Evolutionary conservation across 2,329 filamentous ascomycete genomes (phyloP).

Genomic region (Botrytis medusae): DNA sequence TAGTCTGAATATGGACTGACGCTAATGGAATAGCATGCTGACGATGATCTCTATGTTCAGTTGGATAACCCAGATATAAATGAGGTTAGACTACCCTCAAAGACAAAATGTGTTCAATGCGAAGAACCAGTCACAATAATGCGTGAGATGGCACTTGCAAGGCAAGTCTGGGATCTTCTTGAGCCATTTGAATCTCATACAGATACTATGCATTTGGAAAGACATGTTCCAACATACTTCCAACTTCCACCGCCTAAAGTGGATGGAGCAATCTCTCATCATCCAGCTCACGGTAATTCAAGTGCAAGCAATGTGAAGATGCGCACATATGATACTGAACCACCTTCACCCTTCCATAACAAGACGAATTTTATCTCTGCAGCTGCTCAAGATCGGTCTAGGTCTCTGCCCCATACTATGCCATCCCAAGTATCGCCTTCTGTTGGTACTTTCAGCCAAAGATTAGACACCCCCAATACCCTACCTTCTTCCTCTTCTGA

Average conservation of each 20-base stretch:
- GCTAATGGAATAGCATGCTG: constrained; percentile 17
- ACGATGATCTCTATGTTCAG: constrained; percentile 26
- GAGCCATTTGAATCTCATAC: constrained; percentile 42
- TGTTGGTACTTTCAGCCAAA: constrained; percentile 15
- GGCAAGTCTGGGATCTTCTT: constrained; percentile 43
- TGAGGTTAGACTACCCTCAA: constrained; percentile 33
- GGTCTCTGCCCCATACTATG: constrained; percentile 26
- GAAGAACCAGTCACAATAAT: constrained; percentile 40
- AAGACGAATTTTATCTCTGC: constrained; percentile 24
- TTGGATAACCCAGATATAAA: constrained; percentile 26
- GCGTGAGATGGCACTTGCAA: constrained; percentile 42
- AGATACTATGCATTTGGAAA: constrained; percentile 43
- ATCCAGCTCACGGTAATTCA: constrained; percentile 26
- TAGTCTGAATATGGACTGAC: constrained; percentile 12
- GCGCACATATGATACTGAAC: constrained; percentile 22
- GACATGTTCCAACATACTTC: constrained; percentile 43
- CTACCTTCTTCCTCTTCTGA: constrained; percentile 29
- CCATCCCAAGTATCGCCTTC: constrained; percentile 31
- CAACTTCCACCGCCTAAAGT: constrained; percentile 40
- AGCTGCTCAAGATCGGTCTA: constrained; percentile 23
- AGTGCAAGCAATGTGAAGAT: constrained; percentile 21
- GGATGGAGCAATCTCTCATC: constrained; percentile 29
- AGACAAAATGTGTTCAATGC: constrained; percentile 42
- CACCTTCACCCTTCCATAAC: constrained; percentile 23
- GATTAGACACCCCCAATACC: constrained; percentile 26